phyloP scores from a whole-genome alignment of 352 stramenopile species.

The Phytophthora pluvialis region DNA sequence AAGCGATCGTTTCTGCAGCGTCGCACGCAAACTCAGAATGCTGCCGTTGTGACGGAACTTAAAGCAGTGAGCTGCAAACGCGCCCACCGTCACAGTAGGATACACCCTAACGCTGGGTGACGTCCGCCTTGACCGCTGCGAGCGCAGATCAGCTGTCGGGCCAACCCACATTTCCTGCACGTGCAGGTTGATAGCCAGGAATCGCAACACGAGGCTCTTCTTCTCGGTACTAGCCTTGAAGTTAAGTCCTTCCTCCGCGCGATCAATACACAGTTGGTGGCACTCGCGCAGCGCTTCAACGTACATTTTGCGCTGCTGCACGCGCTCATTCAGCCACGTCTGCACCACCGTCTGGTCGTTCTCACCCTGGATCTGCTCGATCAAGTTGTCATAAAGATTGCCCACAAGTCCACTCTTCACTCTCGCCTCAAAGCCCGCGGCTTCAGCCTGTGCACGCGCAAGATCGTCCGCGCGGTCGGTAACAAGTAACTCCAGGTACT shows the following conservation, averaged over 20 bases:
- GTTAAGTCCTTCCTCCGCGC: conserved; percentile 72
- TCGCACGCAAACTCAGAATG: conserved; percentile 71
- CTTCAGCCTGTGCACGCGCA: conserved; percentile 52
- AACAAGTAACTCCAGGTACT: conserved; percentile 76
- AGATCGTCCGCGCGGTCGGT: conserved; percentile 65
- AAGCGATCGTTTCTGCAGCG: conserved; percentile 63
- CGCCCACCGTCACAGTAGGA: conserved; percentile 75
- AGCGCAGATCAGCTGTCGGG: conserved; percentile 66
- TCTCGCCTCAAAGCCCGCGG: conserved; percentile 64
- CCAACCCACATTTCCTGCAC: conserved; percentile 89
- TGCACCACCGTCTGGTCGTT: conserved; percentile 78
- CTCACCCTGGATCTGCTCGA: conserved; percentile 86
- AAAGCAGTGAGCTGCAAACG: conserved; percentile 82
- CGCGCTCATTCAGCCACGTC: conserved; percentile 76
- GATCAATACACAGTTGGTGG: conserved; percentile 69
- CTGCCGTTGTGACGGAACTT: conserved; percentile 81
- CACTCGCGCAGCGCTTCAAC: conserved; percentile 73
- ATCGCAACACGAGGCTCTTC: conserved; percentile 74
- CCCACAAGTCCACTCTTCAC: conserved; percentile 67
- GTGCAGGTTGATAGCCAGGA: conserved; percentile 84
- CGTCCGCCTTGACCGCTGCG: conserved; percentile 66
- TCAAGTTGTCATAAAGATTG: conserved; percentile 82
- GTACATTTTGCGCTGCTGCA: conserved; percentile 72
- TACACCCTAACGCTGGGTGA: conserved; percentile 70
- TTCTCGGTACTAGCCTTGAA: conserved; percentile 89